Conservation (phyloP, 805 yeast genomes). For the Yamadazyma olivae region DNA sequence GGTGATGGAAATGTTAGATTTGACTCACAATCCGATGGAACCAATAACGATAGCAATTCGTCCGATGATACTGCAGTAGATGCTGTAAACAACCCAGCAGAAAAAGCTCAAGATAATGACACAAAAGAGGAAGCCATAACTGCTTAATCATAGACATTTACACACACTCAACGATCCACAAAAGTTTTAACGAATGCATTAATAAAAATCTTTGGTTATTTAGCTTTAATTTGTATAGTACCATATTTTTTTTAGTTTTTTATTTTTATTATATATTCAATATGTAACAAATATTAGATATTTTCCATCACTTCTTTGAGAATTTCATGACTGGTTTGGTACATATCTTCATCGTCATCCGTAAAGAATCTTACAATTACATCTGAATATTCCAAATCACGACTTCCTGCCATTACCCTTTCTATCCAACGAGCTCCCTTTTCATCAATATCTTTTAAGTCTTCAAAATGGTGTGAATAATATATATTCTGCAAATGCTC, state of each 20-base stretch:
- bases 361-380: constrained; percentile 30
- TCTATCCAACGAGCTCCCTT: constrained; percentile 39
- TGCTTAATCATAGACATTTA: too few relatives aligned
- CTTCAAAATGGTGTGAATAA: constrained; percentile 19
- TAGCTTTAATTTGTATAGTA: constrained; percentile 1
- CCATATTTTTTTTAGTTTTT: neutral
- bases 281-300: neutral
- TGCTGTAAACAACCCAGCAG: neutral
- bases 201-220: neutral
- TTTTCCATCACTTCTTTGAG: constrained; percentile 10
- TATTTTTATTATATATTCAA: neutral
- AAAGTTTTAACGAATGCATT: neutral
- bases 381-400: constrained; percentile 23
- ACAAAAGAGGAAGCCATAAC: neutral
- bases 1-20: constrained; percentile 55
- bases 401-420: constrained; percentile 27
- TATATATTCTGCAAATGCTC: constrained; percentile 12
- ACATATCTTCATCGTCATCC: constrained; percentile 34
- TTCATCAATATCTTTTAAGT: constrained; percentile 26
- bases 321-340: constrained; percentile 16
- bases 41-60: neutral
- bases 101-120: neutral
- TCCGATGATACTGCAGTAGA: constrained; percentile 1
- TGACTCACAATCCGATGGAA: neutral
- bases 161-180: neutral